Percentiles rank a stretch among this genome's conserved stretches.
phyloP scores from a whole-genome alignment of 495 filamentous ascomycete genomes.

The Aspergillus taichungensis region DNA sequence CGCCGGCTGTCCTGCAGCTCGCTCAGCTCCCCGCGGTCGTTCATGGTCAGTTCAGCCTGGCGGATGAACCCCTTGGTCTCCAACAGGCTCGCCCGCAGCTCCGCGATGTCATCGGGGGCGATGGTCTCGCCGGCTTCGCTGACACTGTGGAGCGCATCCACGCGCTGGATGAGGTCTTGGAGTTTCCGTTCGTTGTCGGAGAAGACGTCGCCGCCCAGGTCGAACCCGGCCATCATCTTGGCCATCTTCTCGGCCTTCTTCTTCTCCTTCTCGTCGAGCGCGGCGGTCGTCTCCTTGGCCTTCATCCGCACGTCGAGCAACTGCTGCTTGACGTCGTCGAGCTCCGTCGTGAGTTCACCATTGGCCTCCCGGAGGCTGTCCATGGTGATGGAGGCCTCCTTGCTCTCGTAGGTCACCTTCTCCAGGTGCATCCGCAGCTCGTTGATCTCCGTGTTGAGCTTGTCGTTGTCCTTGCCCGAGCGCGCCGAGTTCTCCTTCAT shows the following conservation, averaged over 20 bases:
- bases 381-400: slow-evolving; percentile 95
- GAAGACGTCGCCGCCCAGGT: slow-evolving; percentile 81
- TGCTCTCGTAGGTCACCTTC: slow-evolving; percentile 88
- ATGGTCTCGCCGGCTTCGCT: slow-evolving; percentile 68
- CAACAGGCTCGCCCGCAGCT: slow-evolving; percentile 65
- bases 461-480: slow-evolving; percentile 80
- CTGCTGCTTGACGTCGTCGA: slow-evolving; percentile 95
- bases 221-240: slow-evolving; percentile 99
- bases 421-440: slow-evolving; percentile 93
- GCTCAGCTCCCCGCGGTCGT: slow-evolving; percentile 52
- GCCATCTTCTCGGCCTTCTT: slow-evolving; percentile 99
- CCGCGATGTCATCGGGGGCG: slow-evolving; percentile 69
- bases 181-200: slow-evolving; percentile 84
- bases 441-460: slow-evolving; percentile 71
- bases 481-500: slow-evolving; percentile 76
- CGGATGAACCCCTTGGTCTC: slow-evolving; percentile 89
- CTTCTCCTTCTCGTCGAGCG: slow-evolving; percentile 91
- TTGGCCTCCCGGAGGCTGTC: slow-evolving; percentile 95
- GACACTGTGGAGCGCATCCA: slow-evolving; percentile 70
- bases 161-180: slow-evolving; percentile 66
- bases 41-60: slow-evolving; percentile 80
- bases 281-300: slow-evolving; percentile 82
- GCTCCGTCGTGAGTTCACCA: slow-evolving; percentile 75
- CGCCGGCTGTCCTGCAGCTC: slow-evolving; percentile 56
- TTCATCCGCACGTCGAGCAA: slow-evolving; percentile 92